Evolutionary conservation across 495 filamentous ascomycete species (phyloP).

Genomic region (Hypoxylon cercidicola): DNA sequence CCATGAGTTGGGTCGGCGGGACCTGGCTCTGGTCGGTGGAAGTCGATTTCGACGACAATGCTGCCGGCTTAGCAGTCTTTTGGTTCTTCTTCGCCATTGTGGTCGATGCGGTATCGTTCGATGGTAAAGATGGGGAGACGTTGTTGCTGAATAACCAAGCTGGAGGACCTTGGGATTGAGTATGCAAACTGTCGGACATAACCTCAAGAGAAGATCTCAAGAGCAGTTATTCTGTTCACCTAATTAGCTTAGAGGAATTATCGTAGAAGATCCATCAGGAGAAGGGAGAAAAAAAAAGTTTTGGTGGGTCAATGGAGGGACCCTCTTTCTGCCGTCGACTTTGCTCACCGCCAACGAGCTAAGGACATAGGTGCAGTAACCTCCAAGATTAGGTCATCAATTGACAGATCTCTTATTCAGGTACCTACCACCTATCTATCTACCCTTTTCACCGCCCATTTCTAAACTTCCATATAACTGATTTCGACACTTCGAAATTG

Average conservation of each 20-base stretch:
- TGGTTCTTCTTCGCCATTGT: slow-evolving; percentile 47
- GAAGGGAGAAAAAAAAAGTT: slow-evolving; percentile 33
- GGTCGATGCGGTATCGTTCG: slow-evolving; percentile 9
- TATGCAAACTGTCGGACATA: slow-evolving; percentile 35
- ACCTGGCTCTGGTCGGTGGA: slow-evolving; percentile 36
- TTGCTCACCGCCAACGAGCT: slow-evolving; percentile 15
- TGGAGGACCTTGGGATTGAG: slow-evolving; percentile 43
- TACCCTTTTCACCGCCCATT: too few species aligned
- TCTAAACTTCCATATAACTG: too few species aligned
- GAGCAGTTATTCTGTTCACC: background rate
- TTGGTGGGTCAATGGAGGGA: slow-evolving; percentile 31
- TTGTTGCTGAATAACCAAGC: slow-evolving; percentile 62
- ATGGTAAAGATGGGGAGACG: slow-evolving; percentile 18
- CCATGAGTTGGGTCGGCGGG: slow-evolving; percentile 68
- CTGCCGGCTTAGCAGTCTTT: slow-evolving; percentile 34
- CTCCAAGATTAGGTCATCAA: too few species aligned
- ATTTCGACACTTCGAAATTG: too few species aligned
- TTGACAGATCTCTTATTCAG: too few species aligned
- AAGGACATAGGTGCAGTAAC: too few species aligned
- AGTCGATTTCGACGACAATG: slow-evolving; percentile 13
- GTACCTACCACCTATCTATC: too few species aligned
- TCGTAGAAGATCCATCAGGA: background rate
- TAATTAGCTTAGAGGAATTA: background rate
- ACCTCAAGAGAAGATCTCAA: slow-evolving; percentile 23
- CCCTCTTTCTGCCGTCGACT: slow-evolving; percentile 32